Evolutionary conservation across 441 rosid genomes (phyloP), one percentile per base, ranked within the genome.

Genomic region (Populus hybrid): DNA sequence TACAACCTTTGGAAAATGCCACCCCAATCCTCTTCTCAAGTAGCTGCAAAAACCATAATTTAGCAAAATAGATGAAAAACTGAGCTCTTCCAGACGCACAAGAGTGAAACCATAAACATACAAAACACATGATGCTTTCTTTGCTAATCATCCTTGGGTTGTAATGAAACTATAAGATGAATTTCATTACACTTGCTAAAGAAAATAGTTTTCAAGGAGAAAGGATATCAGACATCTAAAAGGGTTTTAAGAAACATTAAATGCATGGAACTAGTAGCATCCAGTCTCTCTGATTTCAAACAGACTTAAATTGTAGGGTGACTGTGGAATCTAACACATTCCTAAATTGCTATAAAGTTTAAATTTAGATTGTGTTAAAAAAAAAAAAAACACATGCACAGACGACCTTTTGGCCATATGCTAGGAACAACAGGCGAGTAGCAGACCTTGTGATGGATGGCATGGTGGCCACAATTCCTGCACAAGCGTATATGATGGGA

Each of bases 401-500:
- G 28, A 63, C 9, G 66, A 10, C 12, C 26, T 38, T 70, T 35
- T 42, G 4, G 10, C 23, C 12, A 16, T 32, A 67, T 16, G 40
- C 70, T 28, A 67, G 4, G 42, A 3, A 16, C 24, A 5, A 67
- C 32, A 10, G 35, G 20, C 59, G 18, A 73, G 76, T 40, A 34
- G 70, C 75, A 77, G 24, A 88, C 93, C 95, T 91, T 69, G 90
- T 93, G 81, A 93, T 95, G 11, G 98, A 88, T 32, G 99, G 99
- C 98, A 95, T 92, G 61, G 98, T 93, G 6, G 99, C 96, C 12
- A 93, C 94, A 81, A 95, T 91, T 70, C 90, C 89, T 0, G 97
- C 99, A 80, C 95, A 95, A 2, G 86, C 83, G 86, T 95, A 95
- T 69, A 95, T 90, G 79, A 92, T 86, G 24, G 98, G 97, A 84